Evolutionary conservation across 164 flowering plant genomes (phyloP).

Genomic region (Cinnamomum micranthum): DNA sequence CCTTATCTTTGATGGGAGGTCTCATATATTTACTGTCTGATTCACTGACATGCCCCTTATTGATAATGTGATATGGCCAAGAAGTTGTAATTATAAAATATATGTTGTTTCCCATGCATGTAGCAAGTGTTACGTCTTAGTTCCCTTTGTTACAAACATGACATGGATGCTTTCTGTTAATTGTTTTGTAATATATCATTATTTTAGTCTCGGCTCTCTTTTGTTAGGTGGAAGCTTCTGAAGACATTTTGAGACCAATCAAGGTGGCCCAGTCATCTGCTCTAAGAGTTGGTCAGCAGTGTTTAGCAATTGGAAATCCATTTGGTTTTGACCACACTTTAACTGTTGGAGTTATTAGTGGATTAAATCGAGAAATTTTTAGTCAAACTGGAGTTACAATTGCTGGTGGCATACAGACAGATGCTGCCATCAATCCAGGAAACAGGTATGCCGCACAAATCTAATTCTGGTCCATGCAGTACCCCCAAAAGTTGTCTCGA

Average conservation of each 20-base stretch:
- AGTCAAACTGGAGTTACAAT: slow-evolving; percentile 92
- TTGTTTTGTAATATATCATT: not conserved
- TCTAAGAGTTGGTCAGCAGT: slow-evolving; percentile 86
- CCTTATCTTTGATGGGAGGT: not conserved
- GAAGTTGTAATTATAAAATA: not conserved
- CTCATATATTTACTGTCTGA: not conserved
- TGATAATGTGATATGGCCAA: not conserved
- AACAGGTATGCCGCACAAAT: slow-evolving; percentile 54
- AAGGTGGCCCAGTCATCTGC: slow-evolving; percentile 68
- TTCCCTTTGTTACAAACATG: not conserved
- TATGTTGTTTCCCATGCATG: not conserved
- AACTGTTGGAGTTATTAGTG: slow-evolving; percentile 94
- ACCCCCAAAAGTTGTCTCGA: not conserved
- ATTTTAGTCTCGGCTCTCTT: slow-evolving; percentile 5
- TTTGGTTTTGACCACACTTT: slow-evolving; percentile 98
- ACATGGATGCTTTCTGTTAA: not conserved
- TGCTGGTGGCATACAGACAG: slow-evolving; percentile 97
- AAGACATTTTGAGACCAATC: slow-evolving; percentile 71
- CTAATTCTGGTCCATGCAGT: not conserved
- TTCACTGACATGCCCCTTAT: not conserved
- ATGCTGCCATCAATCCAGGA: slow-evolving; percentile 98
- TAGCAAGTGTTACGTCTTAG: not conserved
- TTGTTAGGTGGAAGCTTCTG: slow-evolving; percentile 73
- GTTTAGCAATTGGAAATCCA: slow-evolving; percentile 96
- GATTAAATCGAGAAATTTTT: slow-evolving; percentile 84